A percentile compares a stretch with the other conserved stretches of the same genome.
Evolutionary conservation across 352 stramenopile genomes (phyloP).

Genomic region (Phytophthora capsici): DNA sequence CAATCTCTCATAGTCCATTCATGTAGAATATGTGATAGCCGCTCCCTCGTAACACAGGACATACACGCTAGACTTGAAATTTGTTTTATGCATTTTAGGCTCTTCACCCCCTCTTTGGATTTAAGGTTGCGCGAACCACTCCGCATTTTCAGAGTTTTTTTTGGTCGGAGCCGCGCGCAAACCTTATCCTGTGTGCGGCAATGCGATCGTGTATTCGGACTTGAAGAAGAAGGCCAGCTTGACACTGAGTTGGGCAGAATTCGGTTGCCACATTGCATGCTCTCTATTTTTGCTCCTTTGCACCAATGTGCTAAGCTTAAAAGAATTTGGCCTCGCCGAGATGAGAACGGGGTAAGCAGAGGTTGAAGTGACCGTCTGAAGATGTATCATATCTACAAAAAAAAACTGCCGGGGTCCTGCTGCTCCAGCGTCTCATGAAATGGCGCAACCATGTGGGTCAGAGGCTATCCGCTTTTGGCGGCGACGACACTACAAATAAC

Average conservation of each 20-base stretch:
- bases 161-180: background rate
- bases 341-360: constrained; percentile 17
- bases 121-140: no score
- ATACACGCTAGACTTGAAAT: no score
- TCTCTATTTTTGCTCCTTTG: constrained; percentile 28
- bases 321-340: constrained; percentile 11
- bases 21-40: no score
- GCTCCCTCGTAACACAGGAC: no score
- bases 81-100: no score
- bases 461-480: constrained; percentile 13
- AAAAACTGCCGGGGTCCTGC: background rate
- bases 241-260: constrained; percentile 16
- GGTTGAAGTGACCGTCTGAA: constrained; percentile 16
- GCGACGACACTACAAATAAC: constrained; percentile 5
- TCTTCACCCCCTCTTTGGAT: no score
- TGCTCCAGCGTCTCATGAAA: constrained; percentile 16
- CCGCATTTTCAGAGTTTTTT: no score
- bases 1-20: no score
- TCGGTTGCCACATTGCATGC: constrained; percentile 15
- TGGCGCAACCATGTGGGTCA: constrained; percentile 16
- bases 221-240: constrained; percentile 30
- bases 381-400: constrained; percentile 2
- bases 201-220: constrained; percentile 18
- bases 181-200: background rate
- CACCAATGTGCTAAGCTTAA: background rate